phyloP scores from a whole-genome alignment of 345 rosid genomes.

The Physaria fendleri region DNA sequence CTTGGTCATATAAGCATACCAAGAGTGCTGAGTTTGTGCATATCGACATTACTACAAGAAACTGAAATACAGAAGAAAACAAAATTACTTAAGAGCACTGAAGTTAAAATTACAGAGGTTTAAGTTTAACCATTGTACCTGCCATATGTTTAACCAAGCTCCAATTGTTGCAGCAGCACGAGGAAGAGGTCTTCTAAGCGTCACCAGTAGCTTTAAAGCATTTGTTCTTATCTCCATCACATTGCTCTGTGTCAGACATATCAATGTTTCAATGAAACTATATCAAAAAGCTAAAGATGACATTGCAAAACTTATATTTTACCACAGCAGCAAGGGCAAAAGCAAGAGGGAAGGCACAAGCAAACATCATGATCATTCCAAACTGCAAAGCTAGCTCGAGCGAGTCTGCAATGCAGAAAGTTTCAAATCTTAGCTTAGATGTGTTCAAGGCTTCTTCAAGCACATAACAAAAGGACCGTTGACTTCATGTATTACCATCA shows the following conservation, averaged over 20 bases:
- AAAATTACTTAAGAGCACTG: neutral
- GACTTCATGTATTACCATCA: conserved; percentile 49
- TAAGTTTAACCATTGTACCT: conserved; percentile 35
- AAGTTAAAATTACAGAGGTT: neutral
- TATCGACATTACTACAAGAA: conserved; percentile 80
- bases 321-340: conserved; percentile 74
- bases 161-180: conserved; percentile 79
- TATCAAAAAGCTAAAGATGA: neutral
- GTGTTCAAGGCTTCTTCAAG: neutral
- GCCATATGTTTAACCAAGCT: conserved; percentile 94
- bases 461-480: neutral
- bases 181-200: conserved; percentile 77
- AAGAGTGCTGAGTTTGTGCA: conserved; percentile 84
- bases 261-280: neutral
- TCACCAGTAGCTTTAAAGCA: conserved; percentile 69
- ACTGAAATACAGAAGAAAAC: conserved; percentile 37
- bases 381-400: conserved; percentile 85
- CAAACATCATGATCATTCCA: conserved; percentile 99
- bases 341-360: conserved; percentile 90
- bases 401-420: conserved; percentile 44
- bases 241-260: conserved; percentile 49
- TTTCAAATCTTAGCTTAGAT: neutral
- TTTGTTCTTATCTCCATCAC: conserved; percentile 77
- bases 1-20: conserved; percentile 80
- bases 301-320: conserved; percentile 1